Evolutionary conservation across 768 basidiomycete species (phyloP), one percentile per base, ranked within the genome.

Genomic region (Pleurotus giganteus): DNA sequence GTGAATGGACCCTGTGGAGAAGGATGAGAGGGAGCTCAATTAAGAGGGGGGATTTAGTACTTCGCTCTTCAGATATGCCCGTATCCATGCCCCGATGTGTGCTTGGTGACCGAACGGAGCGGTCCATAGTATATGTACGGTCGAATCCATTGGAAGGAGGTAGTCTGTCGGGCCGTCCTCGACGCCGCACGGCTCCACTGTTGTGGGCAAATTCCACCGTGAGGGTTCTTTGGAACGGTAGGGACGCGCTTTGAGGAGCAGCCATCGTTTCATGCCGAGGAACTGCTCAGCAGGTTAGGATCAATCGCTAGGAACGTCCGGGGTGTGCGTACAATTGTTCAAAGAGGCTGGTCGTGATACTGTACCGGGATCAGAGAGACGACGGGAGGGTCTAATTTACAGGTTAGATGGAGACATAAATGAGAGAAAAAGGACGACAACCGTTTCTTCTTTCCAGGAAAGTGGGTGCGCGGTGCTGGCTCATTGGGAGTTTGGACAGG

Each of bases 141-240:
- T 51, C 32, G 2, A 37, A 34, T 2, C 29, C 29, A 19, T 51
- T 37, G 24, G 21, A 23, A 59, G 63, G 54, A 47, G 61, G 51
- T 50, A 47, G 32, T 17, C 50, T 47, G 47, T 58, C 65, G 58
- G 44, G 61, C 55, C 63, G 65, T 41, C 41, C 57, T 47, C 58
- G 63, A 49, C 65, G 65, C 67, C 8, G 61, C 45, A n/a, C 60
- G 63, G 13, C 60, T 19, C 39, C 39, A 24, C 23, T 51, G n/a
- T 51, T 57, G n/a, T 72, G 69, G 4, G 78, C 79, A 60, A 84
- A 84, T 58, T 84, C 82, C 39, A 83, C 65, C 0, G 80, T 82
- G 31, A 76, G 72, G 7, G 76, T 77, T 7, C 75, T 73, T 8
- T 45, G 41, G 31, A 53, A 57, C 13, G 36, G 34, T 28, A 19